A percentile compares a stretch with the other conserved stretches of the same genome.
phyloP scores from a whole-genome alignment of 1,284 basidiomycete genomes.

The Acaromyces ingoldii region DNA sequence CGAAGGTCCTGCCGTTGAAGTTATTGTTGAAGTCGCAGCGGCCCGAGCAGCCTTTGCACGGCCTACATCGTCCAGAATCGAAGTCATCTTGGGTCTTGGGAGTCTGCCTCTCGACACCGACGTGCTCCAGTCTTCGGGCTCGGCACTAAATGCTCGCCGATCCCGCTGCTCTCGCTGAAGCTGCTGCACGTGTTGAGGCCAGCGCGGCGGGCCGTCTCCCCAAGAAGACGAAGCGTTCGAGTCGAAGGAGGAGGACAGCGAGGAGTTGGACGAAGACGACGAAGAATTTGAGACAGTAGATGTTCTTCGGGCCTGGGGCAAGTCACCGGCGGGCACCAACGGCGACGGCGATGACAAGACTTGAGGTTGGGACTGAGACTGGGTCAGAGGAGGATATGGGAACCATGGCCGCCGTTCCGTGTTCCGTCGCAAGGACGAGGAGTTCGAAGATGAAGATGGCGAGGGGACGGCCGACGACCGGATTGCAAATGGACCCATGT shows the following conservation, averaged over 20 bases:
- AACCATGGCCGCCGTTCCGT: constrained; percentile 9
- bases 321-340: too few relatives aligned
- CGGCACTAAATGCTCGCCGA: background rate
- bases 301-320: background rate
- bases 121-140: constrained; percentile 5
- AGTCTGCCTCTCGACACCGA: background rate
- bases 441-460: background rate
- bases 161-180: too few relatives aligned
- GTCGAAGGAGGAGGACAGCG: background rate
- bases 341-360: background rate
- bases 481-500: too few relatives aligned
- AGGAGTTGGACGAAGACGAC: background rate
- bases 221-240: constrained; percentile 9
- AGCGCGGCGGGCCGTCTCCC: too few relatives aligned
- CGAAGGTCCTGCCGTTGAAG: background rate
- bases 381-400: constrained; percentile 1
- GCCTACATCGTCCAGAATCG: too few relatives aligned
- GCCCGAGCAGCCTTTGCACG: background rate
- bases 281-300: constrained; percentile 2
- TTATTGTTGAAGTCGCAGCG: background rate
- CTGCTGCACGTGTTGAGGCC: too few relatives aligned
- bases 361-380: background rate
- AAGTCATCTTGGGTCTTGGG: background rate
- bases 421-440: background rate
- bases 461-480: background rate